These are phyloP conservation scores for Sugiyamaella grinbergsii DNA, from an alignment of 1,139 yeast genomes.

Conservation along the genomic window DNA sequence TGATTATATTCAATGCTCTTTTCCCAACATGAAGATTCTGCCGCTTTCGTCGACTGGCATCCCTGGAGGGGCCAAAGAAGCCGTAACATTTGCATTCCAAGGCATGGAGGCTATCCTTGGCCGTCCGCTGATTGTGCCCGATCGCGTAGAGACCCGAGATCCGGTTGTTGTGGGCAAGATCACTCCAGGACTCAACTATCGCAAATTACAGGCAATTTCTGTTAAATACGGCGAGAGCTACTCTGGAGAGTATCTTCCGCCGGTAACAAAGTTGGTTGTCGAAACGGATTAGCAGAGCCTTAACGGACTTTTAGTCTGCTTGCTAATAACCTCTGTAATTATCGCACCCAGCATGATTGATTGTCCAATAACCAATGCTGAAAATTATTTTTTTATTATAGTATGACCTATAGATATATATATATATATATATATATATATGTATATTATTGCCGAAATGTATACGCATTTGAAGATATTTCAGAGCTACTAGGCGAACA, in stretches of 20 bases:
- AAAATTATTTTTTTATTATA: too few relatives aligned
- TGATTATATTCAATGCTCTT: slow-evolving; percentile 24
- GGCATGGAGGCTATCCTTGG: slow-evolving; percentile 31
- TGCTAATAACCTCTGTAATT: too few relatives aligned
- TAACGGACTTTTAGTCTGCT: too few relatives aligned
- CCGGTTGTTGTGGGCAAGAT: slow-evolving; percentile 30
- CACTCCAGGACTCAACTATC: slow-evolving; percentile 30
- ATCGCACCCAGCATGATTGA: too few relatives aligned
- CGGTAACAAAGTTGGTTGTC: slow-evolving; percentile 24
- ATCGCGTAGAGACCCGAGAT: slow-evolving; percentile 24
- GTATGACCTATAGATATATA: not conserved
- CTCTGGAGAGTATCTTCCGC: slow-evolving; percentile 23
- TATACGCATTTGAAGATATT: too few relatives aligned
- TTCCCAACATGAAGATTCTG: slow-evolving; percentile 26
- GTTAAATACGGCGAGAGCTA: slow-evolving; percentile 23
- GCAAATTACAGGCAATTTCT: slow-evolving; percentile 25
- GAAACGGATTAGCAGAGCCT: slow-evolving; percentile 19
- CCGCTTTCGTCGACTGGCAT: slow-evolving; percentile 26
- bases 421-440: too few relatives aligned
- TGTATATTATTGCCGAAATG: too few relatives aligned
- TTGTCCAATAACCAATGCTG: too few relatives aligned
- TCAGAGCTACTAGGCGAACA: too few relatives aligned
- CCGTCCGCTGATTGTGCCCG: slow-evolving; percentile 29
- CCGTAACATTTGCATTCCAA: slow-evolving; percentile 30
- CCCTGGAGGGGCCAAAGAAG: slow-evolving; percentile 29